Evolutionary conservation across 2,329 filamentous ascomycete species (phyloP).

Genomic region (Penicillium sp.): DNA sequence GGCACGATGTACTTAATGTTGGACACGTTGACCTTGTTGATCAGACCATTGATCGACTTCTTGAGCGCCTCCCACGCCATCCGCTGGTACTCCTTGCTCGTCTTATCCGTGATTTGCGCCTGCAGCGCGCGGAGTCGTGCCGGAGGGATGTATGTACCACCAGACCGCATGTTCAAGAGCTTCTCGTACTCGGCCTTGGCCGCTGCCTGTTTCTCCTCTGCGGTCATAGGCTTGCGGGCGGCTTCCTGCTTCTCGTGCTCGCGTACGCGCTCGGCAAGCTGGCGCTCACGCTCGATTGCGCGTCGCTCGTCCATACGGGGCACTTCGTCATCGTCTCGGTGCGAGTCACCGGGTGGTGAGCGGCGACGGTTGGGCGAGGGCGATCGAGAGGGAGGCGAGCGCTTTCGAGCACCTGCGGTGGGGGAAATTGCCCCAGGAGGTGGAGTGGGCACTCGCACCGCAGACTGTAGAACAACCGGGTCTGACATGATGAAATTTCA

Average conservation of each 20-base stretch:
- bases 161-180: constrained; percentile 86
- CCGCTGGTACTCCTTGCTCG: constrained; percentile 94
- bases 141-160: constrained; percentile 94
- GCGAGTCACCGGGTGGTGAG: constrained; percentile 44
- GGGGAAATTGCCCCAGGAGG: constrained; percentile 52
- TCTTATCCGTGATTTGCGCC: constrained; percentile 95
- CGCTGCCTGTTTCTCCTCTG: constrained; percentile 82
- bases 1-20: constrained; percentile 98
- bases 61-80: constrained; percentile 99
- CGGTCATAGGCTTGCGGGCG: constrained; percentile 58
- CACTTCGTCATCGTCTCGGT: constrained; percentile 40
- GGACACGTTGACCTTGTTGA: constrained; percentile 98
- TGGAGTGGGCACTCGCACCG: constrained; percentile 62
- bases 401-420: constrained; percentile 56
- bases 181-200: constrained; percentile 94
- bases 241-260: constrained; percentile 53
- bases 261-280: constrained; percentile 56
- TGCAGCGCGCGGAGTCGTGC: constrained; percentile 88
- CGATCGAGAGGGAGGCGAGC: constrained; percentile 57
- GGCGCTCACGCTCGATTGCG: constrained; percentile 52
- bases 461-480: constrained; percentile 53
- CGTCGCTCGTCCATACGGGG: constrained; percentile 54
- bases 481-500: constrained; percentile 42
- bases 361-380: constrained; percentile 55
- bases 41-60: constrained; percentile 97